phyloP scores from a whole-genome alignment of 2,329 filamentous ascomycete species.

The Calonectria pseudoturangicola region DNA sequence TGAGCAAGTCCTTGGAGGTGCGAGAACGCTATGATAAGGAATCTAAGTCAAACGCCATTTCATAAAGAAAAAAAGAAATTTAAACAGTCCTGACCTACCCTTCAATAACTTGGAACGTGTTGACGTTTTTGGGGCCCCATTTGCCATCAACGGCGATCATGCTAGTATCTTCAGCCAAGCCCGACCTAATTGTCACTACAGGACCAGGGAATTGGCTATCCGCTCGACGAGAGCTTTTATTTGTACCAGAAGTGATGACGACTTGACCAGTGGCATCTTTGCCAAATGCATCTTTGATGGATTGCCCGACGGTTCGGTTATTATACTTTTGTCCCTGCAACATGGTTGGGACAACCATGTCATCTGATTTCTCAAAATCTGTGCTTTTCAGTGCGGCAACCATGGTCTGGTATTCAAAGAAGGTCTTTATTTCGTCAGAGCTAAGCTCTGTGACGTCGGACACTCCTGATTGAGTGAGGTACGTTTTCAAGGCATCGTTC shows the following conservation, averaged over 20 bases:
- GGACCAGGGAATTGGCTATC: not conserved
- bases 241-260: not conserved
- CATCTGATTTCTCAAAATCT: slow-evolving; percentile 5
- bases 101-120: slow-evolving; percentile 10
- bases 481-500: not conserved
- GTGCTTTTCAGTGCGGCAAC: slow-evolving; percentile 2
- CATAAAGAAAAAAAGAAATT: not conserved
- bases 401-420: slow-evolving; percentile 15
- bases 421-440: not conserved
- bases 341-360: slow-evolving; percentile 18
- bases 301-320: not conserved
- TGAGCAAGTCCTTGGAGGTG: not conserved
- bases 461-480: not conserved
- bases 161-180: not conserved
- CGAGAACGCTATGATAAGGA: not conserved
- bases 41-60: not conserved
- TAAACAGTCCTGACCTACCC: not conserved
- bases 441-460: slow-evolving; percentile 12
- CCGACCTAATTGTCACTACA: not conserved
- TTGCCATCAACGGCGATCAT: slow-evolving; percentile 18
- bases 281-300: slow-evolving; percentile 11
- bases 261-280: slow-evolving; percentile 1
- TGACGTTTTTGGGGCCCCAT: not conserved
- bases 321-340: slow-evolving; percentile 15
- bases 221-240: not conserved